A percentile compares a stretch with the other conserved stretches of the same genome.
Conservation (phyloP, 176 grass and related monocot species). For the Areca catechu region DNA sequence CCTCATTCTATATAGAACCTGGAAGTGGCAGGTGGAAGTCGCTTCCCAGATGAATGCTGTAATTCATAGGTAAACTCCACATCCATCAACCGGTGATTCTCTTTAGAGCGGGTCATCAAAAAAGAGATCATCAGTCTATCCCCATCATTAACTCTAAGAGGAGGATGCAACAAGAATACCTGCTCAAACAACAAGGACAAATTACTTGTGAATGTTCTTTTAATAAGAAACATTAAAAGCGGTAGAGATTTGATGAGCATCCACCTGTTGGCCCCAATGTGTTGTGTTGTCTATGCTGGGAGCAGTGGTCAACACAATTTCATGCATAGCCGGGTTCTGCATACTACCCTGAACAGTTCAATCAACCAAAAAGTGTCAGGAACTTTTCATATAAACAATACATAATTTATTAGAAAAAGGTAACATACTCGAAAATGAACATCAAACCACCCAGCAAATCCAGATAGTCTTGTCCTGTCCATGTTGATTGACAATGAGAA, state of each 20-base stretch:
- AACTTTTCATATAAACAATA: neutral
- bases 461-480: slow-evolving; percentile 58
- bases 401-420: neutral
- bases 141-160: slow-evolving; percentile 54
- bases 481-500: slow-evolving; percentile 44
- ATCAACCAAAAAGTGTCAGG: slow-evolving; percentile 3
- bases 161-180: slow-evolving; percentile 79
- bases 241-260: slow-evolving; percentile 9
- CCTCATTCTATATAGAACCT: slow-evolving; percentile 70
- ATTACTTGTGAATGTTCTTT: too few relatives aligned
- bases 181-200: slow-evolving; percentile 10
- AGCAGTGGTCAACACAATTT: slow-evolving; percentile 78
- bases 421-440: slow-evolving; percentile 82
- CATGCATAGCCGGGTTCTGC: slow-evolving; percentile 53
- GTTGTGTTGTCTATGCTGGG: slow-evolving; percentile 59
- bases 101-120: slow-evolving; percentile 73
- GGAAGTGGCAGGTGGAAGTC: slow-evolving; percentile 46
- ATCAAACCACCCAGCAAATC: slow-evolving; percentile 97
- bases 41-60: slow-evolving; percentile 55
- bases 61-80: slow-evolving; percentile 75
- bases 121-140: slow-evolving; percentile 72
- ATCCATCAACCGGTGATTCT: slow-evolving; percentile 94
- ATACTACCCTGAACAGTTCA: slow-evolving; percentile 41
- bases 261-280: slow-evolving; percentile 97
- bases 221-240: neutral